These are phyloP conservation scores for Cucumis variabilis DNA, from an alignment of 331 rosid species.

Conservation along the genomic window DNA sequence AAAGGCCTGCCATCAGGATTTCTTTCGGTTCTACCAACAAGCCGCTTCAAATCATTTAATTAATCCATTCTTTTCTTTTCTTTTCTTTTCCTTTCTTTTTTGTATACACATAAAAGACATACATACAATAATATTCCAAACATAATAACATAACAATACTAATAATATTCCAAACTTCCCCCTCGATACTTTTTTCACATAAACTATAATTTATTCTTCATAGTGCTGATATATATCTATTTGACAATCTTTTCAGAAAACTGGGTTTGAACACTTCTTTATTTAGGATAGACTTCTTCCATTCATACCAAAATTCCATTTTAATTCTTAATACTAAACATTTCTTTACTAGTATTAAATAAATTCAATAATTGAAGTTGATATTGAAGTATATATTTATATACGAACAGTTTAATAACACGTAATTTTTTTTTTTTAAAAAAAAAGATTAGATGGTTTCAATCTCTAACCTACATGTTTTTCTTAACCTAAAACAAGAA, in stretches of 20 bases:
- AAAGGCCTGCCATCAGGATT: background rate
- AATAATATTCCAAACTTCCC: slow-evolving; percentile 4
- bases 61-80: background rate
- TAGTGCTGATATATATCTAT: background rate
- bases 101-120: background rate
- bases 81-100: background rate
- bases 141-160: background rate
- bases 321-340: background rate
- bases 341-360: too few relatives aligned
- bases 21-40: slow-evolving; percentile 11
- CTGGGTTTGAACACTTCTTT: background rate
- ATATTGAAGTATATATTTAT: too few relatives aligned
- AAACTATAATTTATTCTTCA: background rate
- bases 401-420: too few relatives aligned
- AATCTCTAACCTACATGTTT: too few relatives aligned
- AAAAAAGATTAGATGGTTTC: too few relatives aligned
- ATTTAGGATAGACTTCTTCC: background rate
- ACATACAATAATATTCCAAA: background rate
- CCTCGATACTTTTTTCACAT: background rate
- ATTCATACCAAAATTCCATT: background rate
- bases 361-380: too few relatives aligned
- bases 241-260: background rate
- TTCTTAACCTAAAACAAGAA: background rate
- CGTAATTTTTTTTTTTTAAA: too few relatives aligned
- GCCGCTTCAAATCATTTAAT: background rate